phyloP scores from a whole-genome alignment of 805 yeast genomes.

The Sporopachydermia lactativora region DNA sequence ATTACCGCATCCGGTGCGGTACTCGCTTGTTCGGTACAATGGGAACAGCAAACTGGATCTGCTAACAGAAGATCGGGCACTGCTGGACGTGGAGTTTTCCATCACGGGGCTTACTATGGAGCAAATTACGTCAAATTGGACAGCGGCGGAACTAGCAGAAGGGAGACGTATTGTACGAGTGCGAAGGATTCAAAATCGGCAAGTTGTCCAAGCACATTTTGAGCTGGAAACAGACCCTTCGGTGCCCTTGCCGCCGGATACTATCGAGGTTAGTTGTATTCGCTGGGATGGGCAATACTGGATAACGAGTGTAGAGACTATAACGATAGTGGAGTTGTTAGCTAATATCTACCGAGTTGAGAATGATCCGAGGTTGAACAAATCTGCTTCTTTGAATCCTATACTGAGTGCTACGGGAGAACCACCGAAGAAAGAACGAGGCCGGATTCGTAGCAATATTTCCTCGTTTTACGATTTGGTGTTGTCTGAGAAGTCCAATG shows the following conservation, averaged over 20 bases:
- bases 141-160: not conserved
- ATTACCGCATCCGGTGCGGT: not conserved
- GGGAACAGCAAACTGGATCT: not conserved
- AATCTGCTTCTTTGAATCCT: not conserved
- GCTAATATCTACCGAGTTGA: not conserved
- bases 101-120: not conserved
- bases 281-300: constrained; percentile 1
- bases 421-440: constrained; percentile 1
- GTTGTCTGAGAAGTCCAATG: not conserved
- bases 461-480: not conserved
- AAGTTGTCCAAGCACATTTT: not conserved
- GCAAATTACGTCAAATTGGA: not conserved
- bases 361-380: constrained; percentile 1
- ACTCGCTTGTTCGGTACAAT: not conserved
- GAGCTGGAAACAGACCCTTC: not conserved
- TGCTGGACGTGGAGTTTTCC: not conserved
- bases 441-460: not conserved
- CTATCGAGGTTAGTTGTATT: not conserved
- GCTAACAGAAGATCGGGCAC: not conserved
- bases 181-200: not conserved
- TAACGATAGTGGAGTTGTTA: constrained; percentile 1
- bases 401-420: not conserved
- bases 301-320: constrained; percentile 1
- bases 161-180: not conserved
- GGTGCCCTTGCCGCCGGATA: not conserved